Evolutionary conservation across 176 grass and related monocot genomes (phyloP), one percentile per base, ranked within the genome.

Genomic region (Puya raimondii): DNA sequence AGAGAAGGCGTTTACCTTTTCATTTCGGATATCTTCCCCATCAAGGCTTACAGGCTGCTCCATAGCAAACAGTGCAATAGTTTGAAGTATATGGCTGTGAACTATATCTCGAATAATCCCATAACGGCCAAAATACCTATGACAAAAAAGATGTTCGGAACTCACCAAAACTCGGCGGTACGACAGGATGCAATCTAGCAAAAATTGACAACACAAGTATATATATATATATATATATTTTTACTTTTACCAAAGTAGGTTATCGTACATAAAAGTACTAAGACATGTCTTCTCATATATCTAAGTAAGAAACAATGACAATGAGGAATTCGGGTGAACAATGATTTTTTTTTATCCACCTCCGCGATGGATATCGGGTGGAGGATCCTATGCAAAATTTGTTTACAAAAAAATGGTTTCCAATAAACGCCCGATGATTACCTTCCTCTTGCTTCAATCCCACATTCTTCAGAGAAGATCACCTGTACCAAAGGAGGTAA

Each of bases 11-110:
- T 47, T 72, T 75, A 88, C 92, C 92, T 96, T n/a, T 80, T 96
- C 92, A 88, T 96, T 79, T 69, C 88, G 81, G 72, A 96, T 91
- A 79, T 96, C 92, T 81, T 96, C 88, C 74, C 92, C 92, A 73
- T 91, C 78, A 80, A 96, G 88, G 67, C 86, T 87, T 61, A 91
- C 93, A 51, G 89, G 93, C 23, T 70, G 86, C 83, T 96, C 93
- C 93, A 96, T 96, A 57, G 89, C 88, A 66, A 96, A 92, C 52
- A 96, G 76, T 3, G 93, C 86, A n/a, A 92, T 75, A 82, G 89
- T 92, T 76, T 96, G 93, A 72, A 96, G 86, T 71, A 92, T 87
- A 76, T 96, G 93, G 75, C 76, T 96, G 18, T 96, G 89, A 69
- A 96, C 83, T 73, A 96, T 87, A 78, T 96, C 93, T 54, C 93